Base-by-base conservation (phyloP, 768 basidiomycete species). In the Lentinula aciculospora region DNA sequence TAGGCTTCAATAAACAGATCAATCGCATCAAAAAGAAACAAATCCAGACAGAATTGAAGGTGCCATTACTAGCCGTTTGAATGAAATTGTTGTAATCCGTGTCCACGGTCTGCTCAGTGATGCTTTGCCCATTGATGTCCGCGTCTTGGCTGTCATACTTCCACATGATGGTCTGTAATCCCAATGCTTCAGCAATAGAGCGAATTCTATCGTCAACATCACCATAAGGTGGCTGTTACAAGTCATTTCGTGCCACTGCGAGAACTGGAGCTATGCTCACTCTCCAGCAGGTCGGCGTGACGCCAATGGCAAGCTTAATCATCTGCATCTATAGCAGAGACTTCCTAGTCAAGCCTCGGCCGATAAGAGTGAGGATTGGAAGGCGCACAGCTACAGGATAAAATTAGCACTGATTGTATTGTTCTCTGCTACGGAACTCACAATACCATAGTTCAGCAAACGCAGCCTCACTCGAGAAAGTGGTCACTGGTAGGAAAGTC, bases 391-490 rank as follows among this genome's bases (percentile, higher is more conserved):
- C 39, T 44, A 32, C 36, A 42, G 17, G 1, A 45, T 10, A 27
- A 49, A 12, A 57, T 29, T 13, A n/a, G 62, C 21, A 23, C 34
- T 42, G 3, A 48, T 27, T 3, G 0, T 28, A 8, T 4, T 23
- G 13, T n/a, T 8, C 28, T 25, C 23, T 17, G 3, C 39, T 3
- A 4, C 4, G 54, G 3, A 9, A 68, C 81, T 34, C 61, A 81
- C 82, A 83, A 70, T 89, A 93, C 59, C 85, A 90, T 17, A 93
- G 74, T 68, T 92, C 89, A 3, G 89, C 89, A 58, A 91, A 89
- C 3, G 82, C 86, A 60, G 86, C 72, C 62, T 81, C 72, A 65
- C 84, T 91, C 8, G 76, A 69, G 40, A 86, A 73, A 2, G 81
- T 65, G 0, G 86, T 86, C 81, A 79, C 83, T 84, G 57, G 50